A percentile compares a stretch with the other conserved stretches of the same genome.
phyloP scores from a whole-genome alignment of 768 basidiomycete species.

The Rhizopogon vesiculosus region DNA sequence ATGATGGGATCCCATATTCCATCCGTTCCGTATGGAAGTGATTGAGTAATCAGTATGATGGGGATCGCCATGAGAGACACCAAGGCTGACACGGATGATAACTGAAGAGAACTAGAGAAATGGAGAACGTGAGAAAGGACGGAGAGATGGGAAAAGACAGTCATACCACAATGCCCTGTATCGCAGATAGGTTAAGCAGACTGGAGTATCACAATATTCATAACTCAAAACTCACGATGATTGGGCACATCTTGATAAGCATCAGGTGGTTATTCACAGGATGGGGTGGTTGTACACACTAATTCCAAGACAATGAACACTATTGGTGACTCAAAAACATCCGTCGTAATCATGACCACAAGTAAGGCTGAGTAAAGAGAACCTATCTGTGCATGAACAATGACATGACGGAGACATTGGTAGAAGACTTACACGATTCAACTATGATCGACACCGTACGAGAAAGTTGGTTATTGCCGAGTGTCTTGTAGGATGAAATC shows the following conservation, averaged over 20 bases:
- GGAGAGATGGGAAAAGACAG: not conserved
- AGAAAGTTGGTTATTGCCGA: slow-evolving; percentile 1
- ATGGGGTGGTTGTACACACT: not conserved
- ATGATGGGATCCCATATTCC: not conserved
- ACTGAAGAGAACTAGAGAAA: slow-evolving; percentile 15
- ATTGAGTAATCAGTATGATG: not conserved
- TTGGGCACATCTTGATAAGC: slow-evolving; percentile 4
- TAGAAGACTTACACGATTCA: slow-evolving; percentile 10
- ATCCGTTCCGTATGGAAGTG: not conserved
- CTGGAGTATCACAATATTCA: not conserved
- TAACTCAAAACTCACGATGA: slow-evolving; percentile 8
- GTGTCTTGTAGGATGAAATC: slow-evolving; percentile 2
- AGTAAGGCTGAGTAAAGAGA: slow-evolving; percentile 13
- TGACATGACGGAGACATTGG: not conserved
- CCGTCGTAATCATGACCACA: slow-evolving; percentile 13
- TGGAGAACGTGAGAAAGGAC: not conserved
- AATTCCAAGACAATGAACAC: slow-evolving; percentile 11
- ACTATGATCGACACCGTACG: slow-evolving; percentile 11
- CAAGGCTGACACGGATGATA: slow-evolving; percentile 16
- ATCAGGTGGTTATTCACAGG: not conserved
- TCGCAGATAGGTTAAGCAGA: not conserved
- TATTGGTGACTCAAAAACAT: slow-evolving; percentile 3
- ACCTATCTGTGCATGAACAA: slow-evolving; percentile 1
- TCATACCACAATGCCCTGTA: slow-evolving; percentile 15
- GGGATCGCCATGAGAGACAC: slow-evolving; percentile 11